Base-by-base conservation (phyloP, 768 basidiomycete species). In the Kwoniella mangroviensis region DNA sequence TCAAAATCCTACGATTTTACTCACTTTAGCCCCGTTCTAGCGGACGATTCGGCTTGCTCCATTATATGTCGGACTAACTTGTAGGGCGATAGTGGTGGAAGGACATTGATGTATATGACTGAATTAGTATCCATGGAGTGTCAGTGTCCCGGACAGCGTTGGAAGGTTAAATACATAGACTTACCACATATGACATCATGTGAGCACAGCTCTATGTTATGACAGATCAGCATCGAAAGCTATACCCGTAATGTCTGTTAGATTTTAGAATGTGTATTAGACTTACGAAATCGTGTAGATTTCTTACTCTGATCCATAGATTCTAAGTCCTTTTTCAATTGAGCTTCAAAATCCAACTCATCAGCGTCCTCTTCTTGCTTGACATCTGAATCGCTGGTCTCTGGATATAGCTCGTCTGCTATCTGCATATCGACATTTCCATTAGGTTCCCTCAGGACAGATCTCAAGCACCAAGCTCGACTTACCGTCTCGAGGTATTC, bases 351-450 rank as follows among this genome's bases (percentile, higher is more conserved):
- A 63, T 80, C 79, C 13, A 70, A 41, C 7, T 75, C 73, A 21
- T 71, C 75, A 34, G 22, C 67, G 13, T 64, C 63, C 15, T 65
- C 43, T 41, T 72, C 67, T 22, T 55, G 41, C 49, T 69, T 71
- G 17, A 63, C 68, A 11, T 49, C 57, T 21, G 49, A 52, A 21
- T 73, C 74, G 55, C 62, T 58, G 13, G 74, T 75, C n/a, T 78
- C 77, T 15, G 77, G 77, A 56, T 78, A 78, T 34, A 78, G 59
- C 67, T 78, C 74, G 43, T 78, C 77, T 61, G 73, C 77, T 11
- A 75, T 51, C 72, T 73, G 28, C 55, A 54, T 5, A n/a, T 13
- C 34, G 24, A 34, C 15, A 24, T n/a, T 12, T 34, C 10, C 51
- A 15, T 60, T 6, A 67, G 58, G 41, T 40, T 34, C 34, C 34